phyloP scores from a whole-genome alignment of 1,284 basidiomycete genomes.

The Cutaneotrichosporon sp. region DNA sequence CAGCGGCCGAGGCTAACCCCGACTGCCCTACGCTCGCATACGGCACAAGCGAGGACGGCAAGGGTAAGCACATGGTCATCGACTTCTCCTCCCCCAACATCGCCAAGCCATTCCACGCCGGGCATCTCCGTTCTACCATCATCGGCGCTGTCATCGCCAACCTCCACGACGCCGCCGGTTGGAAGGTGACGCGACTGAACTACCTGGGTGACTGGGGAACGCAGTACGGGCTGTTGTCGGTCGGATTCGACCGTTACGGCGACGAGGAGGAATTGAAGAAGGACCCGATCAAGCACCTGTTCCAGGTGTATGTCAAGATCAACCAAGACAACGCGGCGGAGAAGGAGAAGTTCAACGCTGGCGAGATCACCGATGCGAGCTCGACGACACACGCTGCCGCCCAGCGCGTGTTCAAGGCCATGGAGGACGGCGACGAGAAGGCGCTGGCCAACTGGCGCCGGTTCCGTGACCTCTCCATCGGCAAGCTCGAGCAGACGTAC shows the following conservation, averaged over 20 bases:
- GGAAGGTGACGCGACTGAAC: constrained; percentile 86
- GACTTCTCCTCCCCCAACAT: constrained; percentile 97
- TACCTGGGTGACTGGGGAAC: constrained; percentile 95
- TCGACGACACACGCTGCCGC: constrained; percentile 69
- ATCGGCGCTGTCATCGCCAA: constrained; percentile 93
- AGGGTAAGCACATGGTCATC: constrained; percentile 63
- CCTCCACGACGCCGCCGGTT: constrained; percentile 86
- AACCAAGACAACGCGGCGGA: constrained; percentile 68
- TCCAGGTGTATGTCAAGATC: constrained; percentile 88
- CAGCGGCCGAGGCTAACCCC: constrained; percentile 31
- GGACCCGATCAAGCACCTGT: constrained; percentile 92
- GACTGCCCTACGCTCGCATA: constrained; percentile 56
- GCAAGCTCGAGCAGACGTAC: constrained; percentile 88
- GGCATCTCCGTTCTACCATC: constrained; percentile 93
- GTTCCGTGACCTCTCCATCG: constrained; percentile 88
- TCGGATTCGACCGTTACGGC: constrained; percentile 90
- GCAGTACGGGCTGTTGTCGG: constrained; percentile 80
- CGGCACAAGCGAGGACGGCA: constrained; percentile 67
- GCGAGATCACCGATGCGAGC: constrained; percentile 33
- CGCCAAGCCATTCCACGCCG: constrained; percentile 97
- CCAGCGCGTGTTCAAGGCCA: constrained; percentile 86
- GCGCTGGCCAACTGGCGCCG: constrained; percentile 83
- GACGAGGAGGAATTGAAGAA: constrained; percentile 73
- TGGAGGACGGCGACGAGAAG: constrained; percentile 86
- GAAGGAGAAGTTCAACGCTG: constrained; percentile 49